Base-by-base conservation (phyloP, 805 yeast genomes). In the Ogataea wickerhamii region DNA sequence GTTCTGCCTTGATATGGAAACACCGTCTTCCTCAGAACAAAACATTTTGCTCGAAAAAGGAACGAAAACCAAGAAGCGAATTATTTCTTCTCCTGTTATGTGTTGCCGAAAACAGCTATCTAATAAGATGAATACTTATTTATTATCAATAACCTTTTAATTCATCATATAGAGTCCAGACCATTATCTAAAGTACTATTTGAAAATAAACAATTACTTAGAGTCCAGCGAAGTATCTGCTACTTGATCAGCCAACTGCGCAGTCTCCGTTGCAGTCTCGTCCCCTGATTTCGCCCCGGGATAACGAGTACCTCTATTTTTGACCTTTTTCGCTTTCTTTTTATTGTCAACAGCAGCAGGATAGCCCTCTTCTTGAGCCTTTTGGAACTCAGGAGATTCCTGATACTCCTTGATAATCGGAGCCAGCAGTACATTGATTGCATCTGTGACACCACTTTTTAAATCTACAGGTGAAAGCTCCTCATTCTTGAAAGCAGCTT, bases 401-500 rank as follows among this genome's bases (percentile, higher is more conserved):
- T 67, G 72, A 53, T 67, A 85, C 43, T 78, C 87, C 43, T 75
- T 80, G 60, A 88, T 82, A 41, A 93, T 78, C 40, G 98, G 98
- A 3, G 76, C 89, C 53, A 93, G 74, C 40, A 93, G 70, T 32
- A 62, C 78, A 61, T 87, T 84, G 55, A 93, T 83, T 23, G 83
- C 83, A 52, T 82, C 95, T 34, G 95, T 71, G 37, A 91, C 91
- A 64, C 98, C 99, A 4, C 81, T 64, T 65, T 93, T 93, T 63
- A 93, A 80, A 64, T 93, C 99, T 21, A 87, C 93, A 21, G 99
- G 98, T 25, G 93, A 75, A 53, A 93, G 74, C 58, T 77, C 77
- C 60, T 83, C 85, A 21, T 74, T 71, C 31, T 74, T 81, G 66
- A 73, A 93, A 51, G 83, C 96, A 25, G 67, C 66, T 59, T 82